Evolutionary conservation across 139 green algal species (phyloP).

Genomic region (Trebouxia sp.): DNA sequence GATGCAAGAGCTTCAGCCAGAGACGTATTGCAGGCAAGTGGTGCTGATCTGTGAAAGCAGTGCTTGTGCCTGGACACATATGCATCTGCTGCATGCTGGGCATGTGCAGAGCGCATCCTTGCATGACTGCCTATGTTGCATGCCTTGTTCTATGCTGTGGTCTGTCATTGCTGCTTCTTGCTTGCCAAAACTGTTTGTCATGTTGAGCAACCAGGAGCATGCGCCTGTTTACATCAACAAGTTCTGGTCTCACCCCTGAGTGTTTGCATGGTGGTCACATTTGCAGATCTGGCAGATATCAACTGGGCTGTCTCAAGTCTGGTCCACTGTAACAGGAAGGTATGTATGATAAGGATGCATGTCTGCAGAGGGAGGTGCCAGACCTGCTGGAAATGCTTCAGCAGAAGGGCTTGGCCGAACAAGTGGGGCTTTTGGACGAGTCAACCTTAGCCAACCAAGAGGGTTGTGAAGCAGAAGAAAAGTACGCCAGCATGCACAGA

Average conservation of each 20-base stretch:
- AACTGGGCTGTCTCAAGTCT: neutral
- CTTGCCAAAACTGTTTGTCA: too few species aligned
- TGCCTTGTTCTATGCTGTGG: too few species aligned
- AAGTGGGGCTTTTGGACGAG: neutral
- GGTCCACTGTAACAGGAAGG: too few species aligned
- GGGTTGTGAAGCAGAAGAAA: neutral
- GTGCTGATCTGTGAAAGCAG: neutral
- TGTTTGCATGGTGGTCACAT: neutral
- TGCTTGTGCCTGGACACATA: too few species aligned
- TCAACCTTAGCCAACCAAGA: neutral
- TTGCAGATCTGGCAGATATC: neutral
- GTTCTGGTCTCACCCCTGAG: neutral
- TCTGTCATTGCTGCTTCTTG: too few species aligned
- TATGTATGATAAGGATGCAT: neutral
- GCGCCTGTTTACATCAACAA: too few species aligned
- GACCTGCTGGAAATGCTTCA: slow-evolving; percentile 26
- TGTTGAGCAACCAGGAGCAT: too few species aligned
- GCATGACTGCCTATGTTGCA: too few species aligned
- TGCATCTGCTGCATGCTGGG: neutral
- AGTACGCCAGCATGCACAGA: neutral
- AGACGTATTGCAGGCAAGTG: neutral
- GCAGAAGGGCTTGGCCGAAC: slow-evolving; percentile 13
- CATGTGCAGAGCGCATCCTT: neutral
- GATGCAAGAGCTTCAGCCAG: neutral
- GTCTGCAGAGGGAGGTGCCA: slow-evolving; percentile 11